Evolutionary conservation across 306 rosid species (phyloP).

Genomic region (Cicer arietinum): DNA sequence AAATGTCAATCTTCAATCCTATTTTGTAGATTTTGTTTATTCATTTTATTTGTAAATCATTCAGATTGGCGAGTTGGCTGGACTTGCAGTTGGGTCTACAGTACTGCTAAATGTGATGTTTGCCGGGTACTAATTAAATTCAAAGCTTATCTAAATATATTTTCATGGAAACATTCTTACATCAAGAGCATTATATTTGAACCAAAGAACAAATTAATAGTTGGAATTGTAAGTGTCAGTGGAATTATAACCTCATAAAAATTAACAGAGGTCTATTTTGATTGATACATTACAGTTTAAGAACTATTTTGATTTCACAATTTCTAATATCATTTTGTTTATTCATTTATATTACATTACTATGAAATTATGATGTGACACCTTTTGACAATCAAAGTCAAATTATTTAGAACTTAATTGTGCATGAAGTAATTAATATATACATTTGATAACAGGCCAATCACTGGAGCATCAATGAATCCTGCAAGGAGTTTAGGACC

Average conservation of each 20-base stretch:
- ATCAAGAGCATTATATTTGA: too few relatives aligned
- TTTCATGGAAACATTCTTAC: too few relatives aligned
- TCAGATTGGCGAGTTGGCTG: slow-evolving; percentile 88
- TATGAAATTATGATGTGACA: background rate
- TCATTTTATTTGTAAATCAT: background rate
- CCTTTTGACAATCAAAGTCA: background rate
- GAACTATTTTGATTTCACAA: too few relatives aligned
- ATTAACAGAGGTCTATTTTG: too few relatives aligned
- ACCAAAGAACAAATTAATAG: too few relatives aligned
- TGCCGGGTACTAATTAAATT: slow-evolving; percentile 63
- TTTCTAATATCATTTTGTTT: too few relatives aligned
- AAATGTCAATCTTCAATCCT: background rate
- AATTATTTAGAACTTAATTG: background rate
- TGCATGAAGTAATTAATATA: too few relatives aligned
- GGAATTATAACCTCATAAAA: too few relatives aligned
- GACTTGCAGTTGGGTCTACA: slow-evolving; percentile 75
- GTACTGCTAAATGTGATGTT: slow-evolving; percentile 77
- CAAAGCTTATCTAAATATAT: background rate
- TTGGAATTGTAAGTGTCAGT: too few relatives aligned
- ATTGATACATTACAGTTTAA: too few relatives aligned
- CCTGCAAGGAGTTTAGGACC: slow-evolving; percentile 90
- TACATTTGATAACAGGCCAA: slow-evolving; percentile 53
- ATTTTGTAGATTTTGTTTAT: background rate
- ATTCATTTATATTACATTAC: background rate
- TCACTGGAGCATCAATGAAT: slow-evolving; percentile 86